phyloP scores from a whole-genome alignment of 257 asterid genomes.

The Capsicum rhomboideum region DNA sequence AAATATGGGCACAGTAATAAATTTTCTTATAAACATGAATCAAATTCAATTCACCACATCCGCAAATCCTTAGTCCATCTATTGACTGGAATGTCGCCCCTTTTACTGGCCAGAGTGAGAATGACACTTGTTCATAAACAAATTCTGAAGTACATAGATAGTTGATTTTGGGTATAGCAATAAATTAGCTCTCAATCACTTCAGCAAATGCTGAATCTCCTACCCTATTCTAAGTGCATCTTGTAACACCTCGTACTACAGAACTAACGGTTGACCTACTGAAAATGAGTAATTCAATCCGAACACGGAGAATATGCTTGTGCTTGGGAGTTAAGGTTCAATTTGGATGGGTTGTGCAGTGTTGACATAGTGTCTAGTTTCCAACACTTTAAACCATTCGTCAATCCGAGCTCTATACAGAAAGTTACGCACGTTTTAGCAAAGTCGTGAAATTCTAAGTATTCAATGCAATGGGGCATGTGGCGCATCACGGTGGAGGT shows the following conservation, averaged over 20 bases:
- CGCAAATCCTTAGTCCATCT: neutral
- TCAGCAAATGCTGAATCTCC: neutral
- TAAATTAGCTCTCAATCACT: neutral
- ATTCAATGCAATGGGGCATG: neutral
- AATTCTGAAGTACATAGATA: neutral
- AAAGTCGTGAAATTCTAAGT: too few species aligned
- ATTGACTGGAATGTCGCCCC: neutral
- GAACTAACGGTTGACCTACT: neutral
- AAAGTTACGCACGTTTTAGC: neutral
- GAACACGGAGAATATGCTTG: neutral
- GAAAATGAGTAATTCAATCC: neutral
- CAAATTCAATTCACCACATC: neutral
- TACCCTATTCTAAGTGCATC: neutral
- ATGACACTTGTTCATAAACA: neutral
- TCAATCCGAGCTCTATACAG: neutral
- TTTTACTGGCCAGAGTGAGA: neutral
- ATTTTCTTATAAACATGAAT: neutral
- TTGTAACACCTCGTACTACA: neutral
- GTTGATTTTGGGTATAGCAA: neutral
- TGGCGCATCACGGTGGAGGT: neutral
- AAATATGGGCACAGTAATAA: neutral
- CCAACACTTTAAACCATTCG: neutral
- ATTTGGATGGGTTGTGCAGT: neutral
- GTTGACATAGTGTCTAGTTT: neutral
- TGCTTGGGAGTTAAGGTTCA: neutral